A percentile compares a stretch with the other conserved stretches of the same genome.
Conservation (phyloP, 345 rosid species). For the Jatropha curcas region DNA sequence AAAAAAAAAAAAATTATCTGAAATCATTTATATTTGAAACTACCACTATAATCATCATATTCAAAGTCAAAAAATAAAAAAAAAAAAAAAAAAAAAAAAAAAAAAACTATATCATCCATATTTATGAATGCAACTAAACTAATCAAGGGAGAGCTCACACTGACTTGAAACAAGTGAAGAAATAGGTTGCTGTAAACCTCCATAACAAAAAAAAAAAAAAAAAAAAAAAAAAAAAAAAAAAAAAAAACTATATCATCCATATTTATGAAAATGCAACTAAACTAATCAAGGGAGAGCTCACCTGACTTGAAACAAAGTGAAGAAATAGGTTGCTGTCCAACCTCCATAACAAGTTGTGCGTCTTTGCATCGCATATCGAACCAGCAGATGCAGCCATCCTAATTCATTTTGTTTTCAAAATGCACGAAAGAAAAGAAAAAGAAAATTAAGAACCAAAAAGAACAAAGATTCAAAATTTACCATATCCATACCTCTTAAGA, state of each 20-base stretch:
- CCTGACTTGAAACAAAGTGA: slow-evolving; percentile 83
- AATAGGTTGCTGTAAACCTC: too few relatives aligned
- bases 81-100: too few relatives aligned
- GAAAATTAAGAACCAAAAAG: background rate
- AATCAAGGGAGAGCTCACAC: too few relatives aligned
- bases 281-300: slow-evolving; percentile 11
- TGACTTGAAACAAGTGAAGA: too few relatives aligned
- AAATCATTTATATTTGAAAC: too few relatives aligned
- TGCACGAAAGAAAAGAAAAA: background rate
- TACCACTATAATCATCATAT: too few relatives aligned
- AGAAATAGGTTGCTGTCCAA: slow-evolving; percentile 64
- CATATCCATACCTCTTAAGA: background rate
- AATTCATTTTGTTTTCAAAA: background rate
- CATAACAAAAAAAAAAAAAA: too few relatives aligned
- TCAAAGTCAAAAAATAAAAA: too few relatives aligned
- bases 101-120: too few relatives aligned
- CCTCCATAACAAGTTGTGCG: slow-evolving; percentile 59
- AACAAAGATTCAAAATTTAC: background rate
- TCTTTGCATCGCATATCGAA: slow-evolving; percentile 93
- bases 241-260: background rate
- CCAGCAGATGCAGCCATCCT: slow-evolving; percentile 96
- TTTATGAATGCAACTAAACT: too few relatives aligned
- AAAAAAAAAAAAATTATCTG: too few relatives aligned
- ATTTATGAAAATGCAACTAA: background rate
- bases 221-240: too few relatives aligned